A percentile compares a stretch with the other conserved stretches of the same genome.
Evolutionary conservation across 2,329 filamentous ascomycete species (phyloP).

Genomic region (Fusarium floridanum): DNA sequence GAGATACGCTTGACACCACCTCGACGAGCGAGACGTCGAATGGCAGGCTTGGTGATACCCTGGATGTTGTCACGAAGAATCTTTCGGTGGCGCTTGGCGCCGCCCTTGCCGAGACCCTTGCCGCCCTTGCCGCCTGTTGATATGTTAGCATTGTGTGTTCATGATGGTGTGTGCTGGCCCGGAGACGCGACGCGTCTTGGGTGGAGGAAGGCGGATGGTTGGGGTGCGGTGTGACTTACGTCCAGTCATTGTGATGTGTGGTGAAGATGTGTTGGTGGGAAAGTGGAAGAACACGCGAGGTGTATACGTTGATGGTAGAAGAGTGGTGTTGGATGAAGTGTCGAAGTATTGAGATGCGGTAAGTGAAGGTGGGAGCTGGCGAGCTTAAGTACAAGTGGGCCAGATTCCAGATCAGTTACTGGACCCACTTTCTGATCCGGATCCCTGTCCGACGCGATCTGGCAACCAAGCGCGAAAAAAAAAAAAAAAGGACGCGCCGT

Average conservation of each 20-base stretch:
- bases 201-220: neutral
- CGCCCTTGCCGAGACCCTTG: slow-evolving; percentile 98
- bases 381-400: slow-evolving; percentile 57
- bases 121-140: slow-evolving; percentile 88
- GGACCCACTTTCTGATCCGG: slow-evolving; percentile 37
- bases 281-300: slow-evolving; percentile 26
- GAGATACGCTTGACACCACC: slow-evolving; percentile 99
- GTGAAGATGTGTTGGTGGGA: slow-evolving; percentile 26
- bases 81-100: slow-evolving; percentile 99
- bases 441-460: slow-evolving; percentile 45
- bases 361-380: slow-evolving; percentile 45
- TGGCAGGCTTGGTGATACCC: slow-evolving; percentile 98
- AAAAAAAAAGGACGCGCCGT: slow-evolving; percentile 7
- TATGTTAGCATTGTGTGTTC: slow-evolving; percentile 68
- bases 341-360: slow-evolving; percentile 22
- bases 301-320: slow-evolving; percentile 22
- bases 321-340: slow-evolving; percentile 33
- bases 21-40: slow-evolving; percentile 98
- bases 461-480: slow-evolving; percentile 28
- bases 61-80: slow-evolving; percentile 99
- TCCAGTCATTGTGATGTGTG: slow-evolving; percentile 73
- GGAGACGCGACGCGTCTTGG: slow-evolving; percentile 1
- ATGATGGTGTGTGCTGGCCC: slow-evolving; percentile 71
- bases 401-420: slow-evolving; percentile 54
- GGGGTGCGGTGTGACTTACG: slow-evolving; percentile 64